Evolutionary conservation across 2,329 filamentous ascomycete genomes (phyloP).

Genomic region (Pseudocercospora fuligena): DNA sequence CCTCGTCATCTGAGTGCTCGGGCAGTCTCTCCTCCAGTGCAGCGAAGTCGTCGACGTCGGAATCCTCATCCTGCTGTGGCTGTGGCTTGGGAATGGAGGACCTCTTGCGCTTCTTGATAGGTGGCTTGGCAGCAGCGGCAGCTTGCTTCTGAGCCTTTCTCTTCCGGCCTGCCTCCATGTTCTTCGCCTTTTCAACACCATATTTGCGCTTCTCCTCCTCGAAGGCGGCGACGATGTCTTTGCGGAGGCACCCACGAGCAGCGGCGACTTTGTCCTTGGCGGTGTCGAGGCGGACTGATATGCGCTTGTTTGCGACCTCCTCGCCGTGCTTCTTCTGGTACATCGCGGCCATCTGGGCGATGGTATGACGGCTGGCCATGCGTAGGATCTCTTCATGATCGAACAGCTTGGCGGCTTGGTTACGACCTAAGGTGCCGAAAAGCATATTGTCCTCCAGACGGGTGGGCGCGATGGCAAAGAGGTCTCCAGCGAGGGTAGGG

Average conservation of each 20-base stretch:
- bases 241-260: neutral
- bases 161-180: neutral
- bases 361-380: neutral
- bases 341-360: neutral
- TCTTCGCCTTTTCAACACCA: neutral
- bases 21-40: neutral
- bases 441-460: neutral
- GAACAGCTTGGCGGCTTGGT: too few relatives aligned
- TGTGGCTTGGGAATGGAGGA: neutral
- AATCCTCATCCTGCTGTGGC: neutral
- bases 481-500: neutral
- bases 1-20: neutral
- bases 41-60: neutral
- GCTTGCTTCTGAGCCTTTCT: neutral
- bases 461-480: neutral
- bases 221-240: neutral
- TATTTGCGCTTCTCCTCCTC: neutral
- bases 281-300: neutral
- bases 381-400: neutral
- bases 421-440: neutral
- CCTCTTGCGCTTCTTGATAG: neutral
- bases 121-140: neutral
- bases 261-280: neutral
- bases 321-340: neutral
- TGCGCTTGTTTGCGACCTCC: neutral